Evolutionary conservation across 2,329 filamentous ascomycete species (phyloP).

Genomic region (Podosphaera fusca): DNA sequence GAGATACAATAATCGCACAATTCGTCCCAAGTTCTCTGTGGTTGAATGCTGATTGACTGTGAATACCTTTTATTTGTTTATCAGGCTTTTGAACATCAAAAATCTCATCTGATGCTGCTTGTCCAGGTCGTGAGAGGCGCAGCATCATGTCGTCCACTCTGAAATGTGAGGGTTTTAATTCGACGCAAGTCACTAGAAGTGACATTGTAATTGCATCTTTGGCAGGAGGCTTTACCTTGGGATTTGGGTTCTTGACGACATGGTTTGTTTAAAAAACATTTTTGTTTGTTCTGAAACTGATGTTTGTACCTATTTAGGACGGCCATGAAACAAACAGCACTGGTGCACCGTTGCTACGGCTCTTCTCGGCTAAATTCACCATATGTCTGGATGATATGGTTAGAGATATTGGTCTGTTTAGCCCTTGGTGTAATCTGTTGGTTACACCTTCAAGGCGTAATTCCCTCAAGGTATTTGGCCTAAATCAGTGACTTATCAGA

Average conservation of each 20-base stretch:
- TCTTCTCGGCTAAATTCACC: slow-evolving; percentile 13
- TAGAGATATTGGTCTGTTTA: slow-evolving; percentile 20
- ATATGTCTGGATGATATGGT: slow-evolving; percentile 23
- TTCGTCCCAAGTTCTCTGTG: too few relatives aligned
- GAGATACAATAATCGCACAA: too few relatives aligned
- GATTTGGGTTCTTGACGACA: slow-evolving; percentile 13
- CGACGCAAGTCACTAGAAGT: neutral
- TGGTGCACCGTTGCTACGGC: slow-evolving; percentile 15
- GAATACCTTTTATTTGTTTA: too few relatives aligned
- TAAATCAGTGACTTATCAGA: neutral
- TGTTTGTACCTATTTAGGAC: slow-evolving; percentile 12
- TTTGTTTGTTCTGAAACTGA: slow-evolving; percentile 9
- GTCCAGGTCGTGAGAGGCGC: too few relatives aligned
- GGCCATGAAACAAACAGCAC: slow-evolving; percentile 17
- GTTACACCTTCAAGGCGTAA: slow-evolving; percentile 18
- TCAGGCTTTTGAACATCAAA: too few relatives aligned
- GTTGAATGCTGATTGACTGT: too few relatives aligned
- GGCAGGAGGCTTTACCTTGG: slow-evolving; percentile 19
- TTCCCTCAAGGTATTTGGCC: slow-evolving; percentile 15
- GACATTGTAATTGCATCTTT: slow-evolving; percentile 19
- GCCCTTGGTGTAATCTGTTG: slow-evolving; percentile 20
- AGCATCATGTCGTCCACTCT: too few relatives aligned
- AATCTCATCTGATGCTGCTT: too few relatives aligned
- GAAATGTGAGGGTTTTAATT: neutral
- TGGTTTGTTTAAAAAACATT: neutral